Evolutionary conservation across 1,139 yeast species (phyloP).

Genomic region (Kluyveromyces sp.): DNA sequence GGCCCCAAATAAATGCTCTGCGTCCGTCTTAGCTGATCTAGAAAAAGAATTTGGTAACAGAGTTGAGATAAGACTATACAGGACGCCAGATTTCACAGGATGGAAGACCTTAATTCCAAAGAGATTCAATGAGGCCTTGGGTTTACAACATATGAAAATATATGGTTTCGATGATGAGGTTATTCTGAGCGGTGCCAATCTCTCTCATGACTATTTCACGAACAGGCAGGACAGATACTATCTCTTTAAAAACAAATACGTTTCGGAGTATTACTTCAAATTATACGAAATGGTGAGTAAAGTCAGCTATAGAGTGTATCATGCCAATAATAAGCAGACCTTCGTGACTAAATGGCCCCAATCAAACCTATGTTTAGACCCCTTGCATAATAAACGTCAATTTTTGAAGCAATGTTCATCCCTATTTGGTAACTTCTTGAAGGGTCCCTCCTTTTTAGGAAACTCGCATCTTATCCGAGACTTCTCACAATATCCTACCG

Average conservation of each 20-base stretch:
- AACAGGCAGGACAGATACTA: constrained; percentile 93
- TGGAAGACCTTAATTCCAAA: constrained; percentile 61
- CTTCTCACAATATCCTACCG: constrained; percentile 42
- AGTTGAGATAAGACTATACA: constrained; percentile 78
- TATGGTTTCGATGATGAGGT: constrained; percentile 93
- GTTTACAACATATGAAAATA: constrained; percentile 94
- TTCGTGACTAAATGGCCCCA: constrained; percentile 71
- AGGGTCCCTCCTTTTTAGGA: constrained; percentile 23
- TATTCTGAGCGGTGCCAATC: constrained; percentile 83
- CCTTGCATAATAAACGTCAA: constrained; percentile 49
- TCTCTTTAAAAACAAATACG: constrained; percentile 47
- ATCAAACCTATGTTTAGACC: constrained; percentile 66
- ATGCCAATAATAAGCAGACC: constrained; percentile 41
- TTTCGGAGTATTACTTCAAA: constrained; percentile 66
- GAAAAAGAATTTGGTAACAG: constrained; percentile 63
- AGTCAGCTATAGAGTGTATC: constrained; percentile 60
- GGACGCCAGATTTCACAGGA: constrained; percentile 80
- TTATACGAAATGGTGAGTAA: constrained; percentile 62
- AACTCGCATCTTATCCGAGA: constrained; percentile 12
- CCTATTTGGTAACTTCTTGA: constrained; percentile 51
- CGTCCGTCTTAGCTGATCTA: constrained; percentile 62
- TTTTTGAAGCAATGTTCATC: constrained; percentile 56
- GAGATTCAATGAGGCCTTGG: constrained; percentile 83
- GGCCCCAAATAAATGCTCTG: constrained; percentile 72
- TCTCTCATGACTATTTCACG: constrained; percentile 88